Evolutionary conservation across 1,139 yeast genomes (phyloP).

Genomic region (Candida dubliniensis): DNA sequence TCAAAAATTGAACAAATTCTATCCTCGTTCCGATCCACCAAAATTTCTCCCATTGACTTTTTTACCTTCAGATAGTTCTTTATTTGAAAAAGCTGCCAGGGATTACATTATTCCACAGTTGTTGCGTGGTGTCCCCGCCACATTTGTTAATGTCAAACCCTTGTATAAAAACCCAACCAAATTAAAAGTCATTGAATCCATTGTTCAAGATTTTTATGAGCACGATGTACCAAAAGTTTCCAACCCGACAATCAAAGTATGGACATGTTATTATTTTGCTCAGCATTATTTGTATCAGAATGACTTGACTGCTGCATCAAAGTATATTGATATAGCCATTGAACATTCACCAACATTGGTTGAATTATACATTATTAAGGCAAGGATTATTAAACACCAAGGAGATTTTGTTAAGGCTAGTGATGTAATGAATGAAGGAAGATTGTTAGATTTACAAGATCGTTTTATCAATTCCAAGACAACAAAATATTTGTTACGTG

Average conservation of each 20-base stretch:
- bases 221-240: slow-evolving; percentile 23
- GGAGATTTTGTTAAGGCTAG: slow-evolving; percentile 66
- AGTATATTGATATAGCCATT: slow-evolving; percentile 63
- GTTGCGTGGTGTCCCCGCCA: slow-evolving; percentile 83
- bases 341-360: slow-evolving; percentile 79
- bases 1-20: slow-evolving; percentile 61
- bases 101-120: slow-evolving; percentile 63
- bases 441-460: slow-evolving; percentile 81
- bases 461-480: slow-evolving; percentile 88
- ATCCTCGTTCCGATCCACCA: slow-evolving; percentile 86
- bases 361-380: slow-evolving; percentile 78
- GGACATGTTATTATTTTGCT: slow-evolving; percentile 81
- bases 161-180: slow-evolving; percentile 59
- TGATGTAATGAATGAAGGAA: slow-evolving; percentile 65
- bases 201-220: slow-evolving; percentile 52
- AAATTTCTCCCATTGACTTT: slow-evolving; percentile 75
- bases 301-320: slow-evolving; percentile 52
- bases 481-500: slow-evolving; percentile 79
- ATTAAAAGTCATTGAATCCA: slow-evolving; percentile 47
- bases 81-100: slow-evolving; percentile 45
- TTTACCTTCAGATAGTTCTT: slow-evolving; percentile 50
- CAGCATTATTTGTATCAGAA: slow-evolving; percentile 69
- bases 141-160: slow-evolving; percentile 83
- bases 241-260: slow-evolving; percentile 58
- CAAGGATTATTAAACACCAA: slow-evolving; percentile 73